phyloP scores from a whole-genome alignment of 2,329 filamentous ascomycete genomes.

The Emergomyces pasteurianus region DNA sequence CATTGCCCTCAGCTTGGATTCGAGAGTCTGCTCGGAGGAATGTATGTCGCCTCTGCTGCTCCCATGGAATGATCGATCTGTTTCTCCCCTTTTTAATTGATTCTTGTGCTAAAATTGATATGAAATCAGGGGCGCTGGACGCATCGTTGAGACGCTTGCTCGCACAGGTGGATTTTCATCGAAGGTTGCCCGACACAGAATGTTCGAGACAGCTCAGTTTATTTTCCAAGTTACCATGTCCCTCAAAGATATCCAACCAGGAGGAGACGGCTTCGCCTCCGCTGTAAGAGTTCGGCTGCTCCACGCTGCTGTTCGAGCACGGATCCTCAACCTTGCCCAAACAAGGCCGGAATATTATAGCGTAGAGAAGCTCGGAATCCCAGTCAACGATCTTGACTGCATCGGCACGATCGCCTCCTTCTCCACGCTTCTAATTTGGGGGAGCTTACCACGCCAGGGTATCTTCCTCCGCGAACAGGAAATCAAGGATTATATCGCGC shows the following conservation, averaged over 20 bases:
- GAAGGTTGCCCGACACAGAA: constrained; percentile 52
- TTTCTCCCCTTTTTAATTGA: background rate
- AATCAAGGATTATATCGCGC: constrained; percentile 55
- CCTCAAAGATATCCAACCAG: constrained; percentile 53
- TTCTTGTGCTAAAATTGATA: background rate
- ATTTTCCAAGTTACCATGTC: constrained; percentile 59
- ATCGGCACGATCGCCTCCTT: constrained; percentile 63
- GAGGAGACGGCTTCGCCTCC: constrained; percentile 52
- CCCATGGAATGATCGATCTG: too few relatives aligned
- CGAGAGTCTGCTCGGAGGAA: background rate
- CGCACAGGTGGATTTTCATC: constrained; percentile 63
- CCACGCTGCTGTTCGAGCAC: constrained; percentile 54
- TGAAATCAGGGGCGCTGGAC: constrained; percentile 45
- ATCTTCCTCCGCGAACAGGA: constrained; percentile 53
- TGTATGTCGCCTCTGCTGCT: background rate
- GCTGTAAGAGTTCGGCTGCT: constrained; percentile 57
- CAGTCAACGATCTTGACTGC: constrained; percentile 64
- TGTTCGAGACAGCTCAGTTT: constrained; percentile 65
- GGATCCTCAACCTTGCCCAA: constrained; percentile 50
- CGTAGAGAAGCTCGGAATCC: constrained; percentile 46
- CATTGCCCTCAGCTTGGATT: background rate
- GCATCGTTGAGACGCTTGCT: constrained; percentile 62
- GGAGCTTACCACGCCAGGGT: constrained; percentile 60
- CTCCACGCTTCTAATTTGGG: constrained; percentile 54
- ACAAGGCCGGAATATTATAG: constrained; percentile 51